Base-by-base conservation (phyloP, 2,329 filamentous ascomycete species). In the Dactylellina drechsleri region DNA sequence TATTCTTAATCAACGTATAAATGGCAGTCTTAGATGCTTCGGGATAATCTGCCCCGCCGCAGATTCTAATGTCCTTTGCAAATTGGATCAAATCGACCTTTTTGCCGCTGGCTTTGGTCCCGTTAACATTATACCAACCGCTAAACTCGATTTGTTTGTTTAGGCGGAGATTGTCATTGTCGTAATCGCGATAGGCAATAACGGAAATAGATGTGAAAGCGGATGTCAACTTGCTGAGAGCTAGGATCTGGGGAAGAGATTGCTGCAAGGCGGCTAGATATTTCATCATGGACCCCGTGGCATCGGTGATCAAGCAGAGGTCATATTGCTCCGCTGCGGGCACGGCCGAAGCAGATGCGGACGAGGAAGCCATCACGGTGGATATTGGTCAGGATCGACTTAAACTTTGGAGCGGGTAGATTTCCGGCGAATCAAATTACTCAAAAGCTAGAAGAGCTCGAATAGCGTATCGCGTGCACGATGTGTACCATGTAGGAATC, bases 131-230 rank as follows among this genome's bases (percentile, higher is more conserved):
- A 60, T 82, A 82, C 85, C 85, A 86, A 2, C 85, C 84, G 0
- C 85, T 86, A 83, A 84, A 87, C 57, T 85, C 80, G 1, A 83
- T 82, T 23, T 84, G 72, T 31, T 70, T 28, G 2, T 60, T 50
- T 13, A 54, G 53, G 4, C 64, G 64, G 41, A 47, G 53, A 16
- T 68, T 75, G 1, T 62, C 58, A 8, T 79, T 78, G 72, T 79
- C 81, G 77, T 86, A 86, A 79, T 87, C 85, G 4, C 85, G 82
- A 75, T 86, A 87, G 0, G 83, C 84, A 12, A 86, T 78, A 2
- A 86, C 81, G 5, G 85, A 85, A 62, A 86, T 84, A 1, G 84
- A 82, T 3, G 83, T 81, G 77, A 87, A 86, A 77, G 83, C 84
- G 60, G 81, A 82, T 0, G 85, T 86, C 0, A 86, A 80, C 0